Base-by-base conservation (phyloP, 2,329 filamentous ascomycete species). In the Leptosphaerulina australis region DNA sequence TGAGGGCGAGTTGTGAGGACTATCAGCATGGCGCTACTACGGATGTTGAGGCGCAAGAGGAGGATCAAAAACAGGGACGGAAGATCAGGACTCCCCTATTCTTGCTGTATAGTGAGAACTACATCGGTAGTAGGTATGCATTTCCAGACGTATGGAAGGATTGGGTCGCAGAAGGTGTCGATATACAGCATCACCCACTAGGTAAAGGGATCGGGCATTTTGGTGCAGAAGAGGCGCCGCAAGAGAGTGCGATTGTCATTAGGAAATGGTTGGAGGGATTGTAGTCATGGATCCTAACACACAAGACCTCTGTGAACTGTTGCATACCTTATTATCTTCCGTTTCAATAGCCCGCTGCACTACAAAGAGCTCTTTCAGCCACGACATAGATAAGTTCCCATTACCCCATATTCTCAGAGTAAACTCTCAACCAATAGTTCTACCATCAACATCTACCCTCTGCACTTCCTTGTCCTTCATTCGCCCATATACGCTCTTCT, bases 1-100 rank as follows among this genome's bases (percentile, higher is more conserved):
- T 84, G 9, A 74, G 78, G 50, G 75, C 74, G 0, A 80, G 78
- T 70, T 83, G 81, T 52, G 76, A 84, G 54, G 82, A 85, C 56
- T 85, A 85, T 52, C 70, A 80, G 9, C 82, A 82, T 0, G 75
- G 74, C 4, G 79, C 79, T 11, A 78, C 75, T 0, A 58, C 81
- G 18, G 83, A 85, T 63, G 60, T 84, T 4, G 77, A 81, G 2
- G 76, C 79, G 60, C 74, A 80, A 30, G 73, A 74, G 48, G 64
- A 69, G 15, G 81, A 84, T 61, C 50, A 77, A 38, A 60, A 69
- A 5, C 63, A 66, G 1, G 78, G 77, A 0, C 72, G 70, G 52
- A 73, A 74, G 63, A 75, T 84, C 4, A 56, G 63, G 12, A 76
- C 73, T 36, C 79, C 81, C 2, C 21, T 84, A 26, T 67, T 75